Evolutionary conservation across 1,139 yeast genomes (phyloP), one percentile per base, ranked within the genome.

Genomic region (Scheffersomyces insectosa): DNA sequence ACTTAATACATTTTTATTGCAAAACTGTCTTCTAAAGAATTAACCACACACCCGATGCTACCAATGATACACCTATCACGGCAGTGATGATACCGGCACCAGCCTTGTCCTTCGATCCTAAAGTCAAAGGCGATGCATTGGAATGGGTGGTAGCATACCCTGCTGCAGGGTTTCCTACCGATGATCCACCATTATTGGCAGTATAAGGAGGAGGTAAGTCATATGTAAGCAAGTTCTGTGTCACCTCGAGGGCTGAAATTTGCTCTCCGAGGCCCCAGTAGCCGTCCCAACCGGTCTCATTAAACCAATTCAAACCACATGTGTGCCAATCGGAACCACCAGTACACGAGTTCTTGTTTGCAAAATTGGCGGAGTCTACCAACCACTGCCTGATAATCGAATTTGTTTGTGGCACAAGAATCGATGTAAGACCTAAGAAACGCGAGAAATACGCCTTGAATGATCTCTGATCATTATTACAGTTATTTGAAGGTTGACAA

Each of bases 11-110:
- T 20, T 20, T 20, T 20, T 20, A 20, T 20, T 8, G 25, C 6
- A 20, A 20, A 20, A 20, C 25, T 20, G 25, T 20, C 25, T 20
- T 4, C 44, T 62, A 80, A 41, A 81, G 51, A 40, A 88, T 66
- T 62, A 89, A 74, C 97, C 97, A 91, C 31, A 81, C 75, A 33
- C 85, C 83, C 33, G 85, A 69, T 5, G 81, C 88, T 33, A 87
- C 66, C 39, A 88, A 68, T 3, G 85, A 75, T 3, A 80, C 74
- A 42, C 90, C 85, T 40, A 89, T 73, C 29, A 89, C 62, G 7
- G 86, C 88, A 2, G 97, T 91, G 47, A 90, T 80, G 40, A 90
- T 79, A 38, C 93, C 88, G 1, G 97, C 97, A 44, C 97, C 97
- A 1, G 95, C 97, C 49, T 68, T 78, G 59, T 89, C 97, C 40